Conservation (phyloP, 768 basidiomycete species). For the Pleurotus sapidus region DNA sequence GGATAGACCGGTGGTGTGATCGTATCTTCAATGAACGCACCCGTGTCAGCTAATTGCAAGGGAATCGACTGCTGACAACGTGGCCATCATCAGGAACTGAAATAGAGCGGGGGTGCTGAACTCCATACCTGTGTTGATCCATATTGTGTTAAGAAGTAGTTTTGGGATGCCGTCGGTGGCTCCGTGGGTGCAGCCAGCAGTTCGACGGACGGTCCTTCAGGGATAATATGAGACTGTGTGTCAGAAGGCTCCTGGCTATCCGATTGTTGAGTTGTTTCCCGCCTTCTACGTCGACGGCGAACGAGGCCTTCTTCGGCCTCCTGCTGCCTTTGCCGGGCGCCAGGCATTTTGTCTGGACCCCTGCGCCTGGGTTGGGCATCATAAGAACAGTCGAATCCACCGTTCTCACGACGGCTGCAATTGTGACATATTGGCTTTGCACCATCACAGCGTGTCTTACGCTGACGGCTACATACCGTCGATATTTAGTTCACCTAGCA, state of each 20-base stretch:
- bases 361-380: conserved; percentile 73
- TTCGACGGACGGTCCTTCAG: no score
- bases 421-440: conserved; percentile 76
- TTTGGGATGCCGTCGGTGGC: no score
- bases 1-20: background rate
- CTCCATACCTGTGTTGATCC: no score
- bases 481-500: conserved; percentile 4
- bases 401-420: conserved; percentile 52
- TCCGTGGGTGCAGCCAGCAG: no score
- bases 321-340: conserved; percentile 60
- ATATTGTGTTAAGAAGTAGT: no score
- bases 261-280: conserved; percentile 8
- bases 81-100: no score
- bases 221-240: no score
- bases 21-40: background rate
- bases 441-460: conserved; percentile 84
- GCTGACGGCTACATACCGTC: conserved; percentile 50
- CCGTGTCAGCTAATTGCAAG: no score
- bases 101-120: no score
- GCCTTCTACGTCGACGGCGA: conserved; percentile 34
- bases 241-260: no score
- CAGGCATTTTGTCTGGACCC: conserved; percentile 79
- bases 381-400: conserved; percentile 54
- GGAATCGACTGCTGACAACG: no score
- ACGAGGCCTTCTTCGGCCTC: conserved; percentile 11